Evolutionary conservation across 1,139 yeast genomes (phyloP), one percentile per base, ranked within the genome.

Genomic region (Yamadazyma mexicana): DNA sequence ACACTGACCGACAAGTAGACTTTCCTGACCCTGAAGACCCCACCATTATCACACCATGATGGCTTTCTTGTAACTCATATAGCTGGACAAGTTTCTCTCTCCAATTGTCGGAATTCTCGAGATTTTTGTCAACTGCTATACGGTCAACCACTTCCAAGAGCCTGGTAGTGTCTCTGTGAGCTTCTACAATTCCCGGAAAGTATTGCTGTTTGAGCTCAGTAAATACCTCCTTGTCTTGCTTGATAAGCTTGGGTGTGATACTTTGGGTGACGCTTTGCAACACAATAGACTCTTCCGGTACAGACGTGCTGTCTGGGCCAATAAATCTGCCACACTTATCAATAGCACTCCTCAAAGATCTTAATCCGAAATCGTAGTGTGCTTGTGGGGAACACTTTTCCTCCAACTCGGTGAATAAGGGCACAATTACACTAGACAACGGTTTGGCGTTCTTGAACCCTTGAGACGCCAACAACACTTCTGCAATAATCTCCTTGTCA

Each of bases 341-440:
- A 31, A 91, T 60, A 0, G 83, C 79, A 33, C 79, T 72, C 54
- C 89, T 91, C 40, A 91, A 59, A 0, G 96, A 83, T 43, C 97
- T 71, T 31, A 91, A 66, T 0, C 98, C 96, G 70, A 92, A 92
- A 53, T 92, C 97, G 53, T 92, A 92, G 56, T 91, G 98, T 2
- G 63, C 54, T 54, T 88, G 96, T 0, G 48, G 27, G 0, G 87
- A 72, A 9, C 79, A 60, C 0, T 46, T 37, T 0, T 23, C 17
- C 4, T 59, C 55, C 23, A 91, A 56, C 1, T 58, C 62, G 1
- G 53, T 48, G 49, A 88, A 84, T 36, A 87, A 70, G 0, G 78
- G 73, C 0, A 85, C 87, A 25, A 87, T 61, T 5, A 59, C 56
- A 1, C 48, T 35, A 0, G 95, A 63, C n/a, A 85, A 55, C 0